Evolutionary conservation across 2,329 filamentous ascomycete genomes (phyloP), one percentile per base, ranked within the genome.

Genomic region (Penicillium freii): DNA sequence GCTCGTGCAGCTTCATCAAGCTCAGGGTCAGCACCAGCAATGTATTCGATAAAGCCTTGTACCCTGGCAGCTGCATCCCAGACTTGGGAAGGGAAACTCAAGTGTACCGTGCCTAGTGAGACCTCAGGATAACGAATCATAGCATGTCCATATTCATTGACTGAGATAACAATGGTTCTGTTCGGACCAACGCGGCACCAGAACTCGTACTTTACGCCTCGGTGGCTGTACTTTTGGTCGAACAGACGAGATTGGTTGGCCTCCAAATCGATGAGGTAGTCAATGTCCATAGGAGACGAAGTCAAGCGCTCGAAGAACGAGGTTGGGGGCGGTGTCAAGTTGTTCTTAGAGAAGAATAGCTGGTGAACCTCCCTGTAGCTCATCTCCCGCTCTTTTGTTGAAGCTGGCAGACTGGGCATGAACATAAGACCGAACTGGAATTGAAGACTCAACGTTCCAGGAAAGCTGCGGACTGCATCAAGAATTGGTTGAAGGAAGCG

Each of bases 41-140:
- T 39, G 40, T 71, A 69, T 23, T 69, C 61, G 29, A 65, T 58
- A 15, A 54, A 54, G 1, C 75, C 72, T 39, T 58, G 66, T 17
- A 78, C 44, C 19, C 66, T 60, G 1, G 71, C 63, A 17, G 68
- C 69, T 29, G 74, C 70, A 67, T 79, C 77, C 77, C 77, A 79
- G 17, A 69, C 69, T 9, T 69, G 64, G 1, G 59, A 61, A 3
- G 76, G 77, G 47, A 72, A 75, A 50, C 77, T 76, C 3, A 78
- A 47, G 57, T 73, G 73, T 10, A 76, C 70, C 4, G 65, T 65
- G 4, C 74, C 75, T 4, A 78, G 64, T 2, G 58, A 58, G 17
- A 58, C 49, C 9, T 62, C 59, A 7, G 68, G 64, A 25, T 71
- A 65, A 3, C 63, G 64, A 19, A 75, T 55, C 6, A 53, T 60